Evolutionary conservation across 345 rosid species (phyloP).

Genomic region (Linum trigynum): DNA sequence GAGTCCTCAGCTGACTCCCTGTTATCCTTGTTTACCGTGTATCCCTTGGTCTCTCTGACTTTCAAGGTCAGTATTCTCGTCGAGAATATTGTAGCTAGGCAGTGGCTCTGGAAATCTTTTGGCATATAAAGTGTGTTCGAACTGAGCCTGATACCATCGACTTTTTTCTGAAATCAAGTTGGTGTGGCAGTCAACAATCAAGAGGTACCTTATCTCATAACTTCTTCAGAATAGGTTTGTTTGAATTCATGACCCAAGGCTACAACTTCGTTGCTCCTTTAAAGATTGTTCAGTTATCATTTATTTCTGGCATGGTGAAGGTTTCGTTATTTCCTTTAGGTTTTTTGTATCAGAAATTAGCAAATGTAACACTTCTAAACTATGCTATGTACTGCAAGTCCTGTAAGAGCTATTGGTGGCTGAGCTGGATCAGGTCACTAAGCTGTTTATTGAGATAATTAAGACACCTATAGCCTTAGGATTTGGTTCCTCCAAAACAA

Average conservation of each 20-base stretch:
- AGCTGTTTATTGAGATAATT: no score
- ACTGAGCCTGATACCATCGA: neutral
- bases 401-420: no score
- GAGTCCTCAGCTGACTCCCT: constrained; percentile 26
- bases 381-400: no score
- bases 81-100: constrained; percentile 3
- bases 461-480: no score
- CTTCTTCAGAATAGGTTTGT: neutral
- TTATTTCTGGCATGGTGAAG: no score
- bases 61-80: constrained; percentile 13
- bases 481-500: no score
- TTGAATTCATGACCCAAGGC: neutral
- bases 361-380: no score
- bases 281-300: no score
- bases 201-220: constrained; percentile 1
- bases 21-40: constrained; percentile 25
- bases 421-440: no score
- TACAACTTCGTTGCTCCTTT: neutral
- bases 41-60: constrained; percentile 21
- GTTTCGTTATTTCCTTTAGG: no score
- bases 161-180: neutral
- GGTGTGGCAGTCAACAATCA: neutral
- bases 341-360: no score
- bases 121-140: constrained; percentile 2
- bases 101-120: constrained; percentile 4